Evolutionary conservation across 345 rosid species (phyloP).

Genomic region (Nasturtium officinale): DNA sequence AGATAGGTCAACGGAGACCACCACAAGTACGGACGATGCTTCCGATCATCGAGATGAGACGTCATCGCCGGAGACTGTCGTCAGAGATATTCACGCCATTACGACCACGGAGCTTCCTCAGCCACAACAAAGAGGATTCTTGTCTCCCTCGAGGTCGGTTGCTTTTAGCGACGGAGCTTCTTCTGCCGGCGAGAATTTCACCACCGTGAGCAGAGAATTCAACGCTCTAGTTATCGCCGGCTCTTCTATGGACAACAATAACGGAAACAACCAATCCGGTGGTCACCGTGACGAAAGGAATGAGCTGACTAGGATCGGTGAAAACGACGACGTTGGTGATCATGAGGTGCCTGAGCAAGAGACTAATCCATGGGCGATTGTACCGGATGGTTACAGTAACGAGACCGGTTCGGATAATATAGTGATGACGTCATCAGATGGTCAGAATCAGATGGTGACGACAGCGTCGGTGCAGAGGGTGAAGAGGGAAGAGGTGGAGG

Average conservation of each 20-base stretch:
- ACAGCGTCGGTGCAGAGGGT: conserved; percentile 68
- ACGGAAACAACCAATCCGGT: conserved; percentile 2
- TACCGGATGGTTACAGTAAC: conserved; percentile 53
- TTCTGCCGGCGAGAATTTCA: conserved; percentile 72
- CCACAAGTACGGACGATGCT: conserved; percentile 6
- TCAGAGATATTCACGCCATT: conserved; percentile 85
- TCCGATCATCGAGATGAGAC: conserved; percentile 28
- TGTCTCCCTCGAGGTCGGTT: conserved; percentile 50
- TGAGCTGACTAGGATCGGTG: conserved; percentile 68
- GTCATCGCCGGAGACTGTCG: conserved; percentile 20
- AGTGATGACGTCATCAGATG: conserved; percentile 30
- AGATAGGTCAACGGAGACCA: conserved; percentile 27
- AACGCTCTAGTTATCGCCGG: conserved; percentile 94
- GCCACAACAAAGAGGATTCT: conserved; percentile 52
- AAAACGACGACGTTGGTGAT: conserved; percentile 54
- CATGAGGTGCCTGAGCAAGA: conserved; percentile 66
- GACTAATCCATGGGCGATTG: conserved; percentile 82
- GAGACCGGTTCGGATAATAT: conserved; percentile 38
- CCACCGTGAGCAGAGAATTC: conserved; percentile 89
- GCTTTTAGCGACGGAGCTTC: conserved; percentile 42
- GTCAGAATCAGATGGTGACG: conserved; percentile 39
- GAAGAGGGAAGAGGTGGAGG: conserved; percentile 91
- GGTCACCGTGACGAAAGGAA: conserved; percentile 27
- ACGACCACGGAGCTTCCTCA: conserved; percentile 49
- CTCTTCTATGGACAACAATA: conserved; percentile 49